phyloP scores from a whole-genome alignment of 371 early-diverging fungal genomes.

The Actinomortierella ambigua region DNA sequence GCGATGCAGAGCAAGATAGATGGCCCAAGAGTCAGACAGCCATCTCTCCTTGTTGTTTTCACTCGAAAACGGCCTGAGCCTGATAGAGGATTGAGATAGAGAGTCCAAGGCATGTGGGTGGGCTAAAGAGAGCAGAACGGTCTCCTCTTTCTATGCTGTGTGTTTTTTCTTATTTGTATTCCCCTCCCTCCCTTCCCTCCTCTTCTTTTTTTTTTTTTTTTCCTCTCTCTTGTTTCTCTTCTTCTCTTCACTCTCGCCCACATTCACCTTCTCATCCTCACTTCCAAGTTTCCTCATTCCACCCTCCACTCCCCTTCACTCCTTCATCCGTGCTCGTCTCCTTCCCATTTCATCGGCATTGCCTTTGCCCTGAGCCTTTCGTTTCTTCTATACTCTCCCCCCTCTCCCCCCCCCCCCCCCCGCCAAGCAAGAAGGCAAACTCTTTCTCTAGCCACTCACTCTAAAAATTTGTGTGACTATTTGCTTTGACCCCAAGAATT shows the following conservation, averaged over 20 bases:
- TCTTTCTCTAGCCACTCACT: not conserved
- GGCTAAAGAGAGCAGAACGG: not conserved
- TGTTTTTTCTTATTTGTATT: not conserved
- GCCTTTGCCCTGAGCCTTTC: slow-evolving; percentile 1
- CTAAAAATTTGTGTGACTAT: no score
- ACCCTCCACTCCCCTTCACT: not conserved
- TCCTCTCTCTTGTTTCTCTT: not conserved
- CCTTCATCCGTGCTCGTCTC: not conserved
- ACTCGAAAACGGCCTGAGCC: not conserved
- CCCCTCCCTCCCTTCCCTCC: not conserved
- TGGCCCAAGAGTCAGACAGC: not conserved
- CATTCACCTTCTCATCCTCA: not conserved
- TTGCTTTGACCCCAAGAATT: no score
- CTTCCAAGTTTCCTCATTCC: not conserved
- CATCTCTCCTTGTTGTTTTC: not conserved
- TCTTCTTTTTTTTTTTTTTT: not conserved
- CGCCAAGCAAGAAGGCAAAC: not conserved
- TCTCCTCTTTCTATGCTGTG: not conserved
- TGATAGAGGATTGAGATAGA: slow-evolving; percentile 2
- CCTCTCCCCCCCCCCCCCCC: not conserved
- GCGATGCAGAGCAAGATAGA: not conserved
- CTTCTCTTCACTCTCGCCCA: not conserved
- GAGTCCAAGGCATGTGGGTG: not conserved
- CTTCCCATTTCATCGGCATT: not conserved
- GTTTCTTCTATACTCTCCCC: not conserved